These are phyloP conservation scores for Pythium rishiriense DNA, from an alignment of 352 stramenopile species.

Conservation along the genomic window DNA sequence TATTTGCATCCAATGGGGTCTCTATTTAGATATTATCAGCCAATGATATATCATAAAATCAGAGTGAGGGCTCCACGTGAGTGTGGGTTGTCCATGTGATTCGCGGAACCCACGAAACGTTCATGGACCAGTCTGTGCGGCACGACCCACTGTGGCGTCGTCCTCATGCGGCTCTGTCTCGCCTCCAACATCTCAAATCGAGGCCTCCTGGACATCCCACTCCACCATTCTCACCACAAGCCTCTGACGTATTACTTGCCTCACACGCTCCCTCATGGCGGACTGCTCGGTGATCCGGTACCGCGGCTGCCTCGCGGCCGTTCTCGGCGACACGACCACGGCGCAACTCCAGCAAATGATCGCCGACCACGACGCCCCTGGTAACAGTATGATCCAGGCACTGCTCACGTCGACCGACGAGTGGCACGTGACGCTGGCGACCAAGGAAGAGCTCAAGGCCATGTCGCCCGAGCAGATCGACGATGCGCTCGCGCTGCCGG, in stretches of 20 bases:
- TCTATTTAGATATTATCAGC: neutral
- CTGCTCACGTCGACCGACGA: conserved; percentile 9
- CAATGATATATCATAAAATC: neutral
- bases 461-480: conserved; percentile 30
- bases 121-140: neutral
- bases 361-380: neutral
- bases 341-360: conserved; percentile 14
- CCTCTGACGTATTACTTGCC: neutral
- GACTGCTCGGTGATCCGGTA: conserved; percentile 22
- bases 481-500: conserved; percentile 30
- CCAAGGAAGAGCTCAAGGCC: conserved; percentile 46
- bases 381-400: conserved; percentile 8
- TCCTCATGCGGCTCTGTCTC: too few relatives aligned
- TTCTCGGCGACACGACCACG: conserved; percentile 2
- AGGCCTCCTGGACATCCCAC: neutral
- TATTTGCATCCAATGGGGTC: too few relatives aligned
- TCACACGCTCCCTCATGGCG: conserved; percentile 10
- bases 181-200: too few relatives aligned
- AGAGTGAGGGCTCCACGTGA: neutral
- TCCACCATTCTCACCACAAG: neutral
- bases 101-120: neutral
- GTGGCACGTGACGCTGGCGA: conserved; percentile 63
- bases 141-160: neutral
- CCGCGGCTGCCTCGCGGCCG: conserved; percentile 26
- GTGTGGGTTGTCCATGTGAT: neutral